Evolutionary conservation across 495 filamentous ascomycete genomes (phyloP).

Genomic region (Neurospora sp.): DNA sequence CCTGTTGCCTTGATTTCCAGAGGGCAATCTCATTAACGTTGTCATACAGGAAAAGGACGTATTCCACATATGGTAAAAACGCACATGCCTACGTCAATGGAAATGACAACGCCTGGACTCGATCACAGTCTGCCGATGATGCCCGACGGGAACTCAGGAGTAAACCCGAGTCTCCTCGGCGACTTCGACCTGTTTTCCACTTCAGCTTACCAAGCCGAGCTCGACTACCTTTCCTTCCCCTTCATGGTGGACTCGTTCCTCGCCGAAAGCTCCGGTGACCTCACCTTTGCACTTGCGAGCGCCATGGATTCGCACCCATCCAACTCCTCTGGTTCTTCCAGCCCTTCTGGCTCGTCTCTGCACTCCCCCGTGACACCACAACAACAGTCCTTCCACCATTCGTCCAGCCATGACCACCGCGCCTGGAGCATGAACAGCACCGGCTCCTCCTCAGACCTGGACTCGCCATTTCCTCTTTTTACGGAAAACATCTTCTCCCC

Average conservation of each 20-base stretch:
- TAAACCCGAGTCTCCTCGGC: not conserved
- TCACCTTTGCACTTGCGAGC: not conserved
- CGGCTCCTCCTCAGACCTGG: not conserved
- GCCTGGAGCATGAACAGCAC: not conserved
- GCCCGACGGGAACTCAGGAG: not conserved
- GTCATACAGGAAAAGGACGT: not conserved
- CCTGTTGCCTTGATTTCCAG: not conserved
- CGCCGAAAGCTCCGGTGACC: not conserved
- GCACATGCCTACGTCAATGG: not conserved
- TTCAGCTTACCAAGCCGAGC: not conserved
- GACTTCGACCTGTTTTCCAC: not conserved
- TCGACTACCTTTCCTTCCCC: not conserved
- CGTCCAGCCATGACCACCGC: not conserved
- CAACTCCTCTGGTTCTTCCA: not conserved
- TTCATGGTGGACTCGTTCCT: not conserved
- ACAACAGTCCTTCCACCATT: not conserved
- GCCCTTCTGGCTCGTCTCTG: not conserved
- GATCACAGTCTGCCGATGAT: not conserved
- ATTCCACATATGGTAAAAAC: not conserved
- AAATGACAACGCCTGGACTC: not conserved
- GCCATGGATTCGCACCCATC: not conserved
- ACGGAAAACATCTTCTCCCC: not conserved
- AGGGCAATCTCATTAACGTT: not conserved
- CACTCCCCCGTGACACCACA: not conserved
- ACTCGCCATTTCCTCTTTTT: not conserved